Conservation (phyloP, 2,329 filamentous ascomycete species). For the Endoconidiophora polonica region DNA sequence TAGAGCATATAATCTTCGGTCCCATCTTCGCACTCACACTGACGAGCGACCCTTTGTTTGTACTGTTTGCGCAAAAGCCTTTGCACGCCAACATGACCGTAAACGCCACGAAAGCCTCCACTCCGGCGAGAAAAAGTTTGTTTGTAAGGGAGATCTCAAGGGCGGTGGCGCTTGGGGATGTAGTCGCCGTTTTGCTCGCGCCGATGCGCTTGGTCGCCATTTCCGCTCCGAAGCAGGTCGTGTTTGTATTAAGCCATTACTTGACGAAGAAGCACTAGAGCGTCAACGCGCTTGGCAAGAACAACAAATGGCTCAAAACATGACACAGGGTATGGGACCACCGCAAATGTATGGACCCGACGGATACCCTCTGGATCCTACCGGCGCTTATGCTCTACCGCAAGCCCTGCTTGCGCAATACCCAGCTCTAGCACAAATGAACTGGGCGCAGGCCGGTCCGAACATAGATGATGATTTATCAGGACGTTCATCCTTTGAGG, state of each 20-base stretch:
- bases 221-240: constrained; percentile 91
- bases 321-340: constrained; percentile 23
- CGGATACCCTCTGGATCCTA: constrained; percentile 39
- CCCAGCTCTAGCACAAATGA: constrained; percentile 76
- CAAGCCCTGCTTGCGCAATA: constrained; percentile 82
- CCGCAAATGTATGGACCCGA: constrained; percentile 42
- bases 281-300: constrained; percentile 60
- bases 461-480: constrained; percentile 61
- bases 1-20: constrained; percentile 87
- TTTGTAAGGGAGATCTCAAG: constrained; percentile 83
- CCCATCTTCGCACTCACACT: constrained; percentile 87
- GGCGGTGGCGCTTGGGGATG: constrained; percentile 80
- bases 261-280: constrained; percentile 84
- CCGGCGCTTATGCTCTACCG: constrained; percentile 53
- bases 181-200: constrained; percentile 79
- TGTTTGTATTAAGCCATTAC: constrained; percentile 89
- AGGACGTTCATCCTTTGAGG: constrained; percentile 67
- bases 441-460: constrained; percentile 53
- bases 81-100: constrained; percentile 90
- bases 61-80: constrained; percentile 91
- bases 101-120: constrained; percentile 95
- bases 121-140: constrained; percentile 96
- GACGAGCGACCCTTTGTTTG: constrained; percentile 96
- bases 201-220: constrained; percentile 83
- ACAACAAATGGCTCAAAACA: constrained; percentile 48